Percentiles rank a stretch among this genome's conserved stretches.
Evolutionary conservation across 2,329 filamentous ascomycete species (phyloP).

Genomic region (Cladosporium sp.): DNA sequence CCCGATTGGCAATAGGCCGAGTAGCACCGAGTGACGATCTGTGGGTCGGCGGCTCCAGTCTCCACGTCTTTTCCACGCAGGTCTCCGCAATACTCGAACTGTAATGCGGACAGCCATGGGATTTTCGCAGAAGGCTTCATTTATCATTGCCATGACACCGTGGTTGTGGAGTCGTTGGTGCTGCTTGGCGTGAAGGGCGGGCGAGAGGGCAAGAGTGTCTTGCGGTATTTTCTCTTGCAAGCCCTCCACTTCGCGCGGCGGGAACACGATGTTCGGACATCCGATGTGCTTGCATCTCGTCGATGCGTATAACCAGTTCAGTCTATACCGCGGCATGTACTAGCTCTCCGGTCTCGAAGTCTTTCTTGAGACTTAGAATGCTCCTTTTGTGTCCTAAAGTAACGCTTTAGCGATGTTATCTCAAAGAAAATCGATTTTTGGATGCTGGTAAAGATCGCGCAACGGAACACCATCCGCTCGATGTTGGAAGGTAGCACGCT

Average conservation of each 20-base stretch:
- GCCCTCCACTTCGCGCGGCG: conserved; percentile 6
- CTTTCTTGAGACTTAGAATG: too few relatives aligned
- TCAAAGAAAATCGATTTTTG: too few relatives aligned
- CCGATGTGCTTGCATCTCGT: not conserved
- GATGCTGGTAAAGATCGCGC: too few relatives aligned
- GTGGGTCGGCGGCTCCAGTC: conserved; percentile 1
- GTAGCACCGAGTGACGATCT: conserved; percentile 16
- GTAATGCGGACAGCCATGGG: conserved; percentile 13
- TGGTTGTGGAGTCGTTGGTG: not conserved
- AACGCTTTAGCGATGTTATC: too few relatives aligned
- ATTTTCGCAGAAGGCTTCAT: conserved; percentile 1
- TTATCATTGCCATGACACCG: not conserved
- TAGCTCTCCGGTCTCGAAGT: too few relatives aligned
- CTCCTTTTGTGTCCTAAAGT: too few relatives aligned
- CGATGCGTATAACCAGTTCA: too few relatives aligned
- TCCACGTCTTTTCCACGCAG: conserved; percentile 9
- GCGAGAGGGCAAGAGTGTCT: not conserved
- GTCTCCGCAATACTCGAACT: conserved; percentile 5
- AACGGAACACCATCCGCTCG: too few relatives aligned
- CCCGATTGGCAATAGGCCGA: conserved; percentile 9
- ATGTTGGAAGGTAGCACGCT: too few relatives aligned
- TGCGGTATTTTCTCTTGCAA: not conserved
- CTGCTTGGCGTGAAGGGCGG: conserved; percentile 1
- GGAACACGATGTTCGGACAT: not conserved
- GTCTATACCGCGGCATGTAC: too few relatives aligned